Evolutionary conservation across 768 basidiomycete species (phyloP).

Genomic region (Paxillus rubicundulus): DNA sequence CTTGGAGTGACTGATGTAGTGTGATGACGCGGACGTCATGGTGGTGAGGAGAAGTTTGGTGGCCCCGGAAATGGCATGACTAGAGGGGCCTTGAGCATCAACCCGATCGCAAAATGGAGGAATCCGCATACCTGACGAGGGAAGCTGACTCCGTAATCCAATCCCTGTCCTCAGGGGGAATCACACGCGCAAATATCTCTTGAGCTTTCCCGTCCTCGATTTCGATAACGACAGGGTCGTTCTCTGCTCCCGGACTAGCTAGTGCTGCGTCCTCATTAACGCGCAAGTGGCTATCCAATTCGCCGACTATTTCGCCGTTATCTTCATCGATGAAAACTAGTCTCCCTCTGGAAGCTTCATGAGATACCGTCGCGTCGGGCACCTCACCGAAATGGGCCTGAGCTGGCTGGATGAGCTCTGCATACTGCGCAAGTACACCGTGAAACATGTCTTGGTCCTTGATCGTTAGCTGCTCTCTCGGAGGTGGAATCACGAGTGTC

Average conservation of each 20-base stretch:
- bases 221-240: constrained; percentile 71
- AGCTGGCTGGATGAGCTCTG: constrained; percentile 37
- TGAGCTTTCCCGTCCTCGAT: constrained; percentile 50
- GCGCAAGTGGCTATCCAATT: constrained; percentile 55
- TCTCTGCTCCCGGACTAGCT: constrained; percentile 46
- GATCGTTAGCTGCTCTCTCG: constrained; percentile 33
- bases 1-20: constrained; percentile 57
- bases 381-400: constrained; percentile 13
- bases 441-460: constrained; percentile 68
- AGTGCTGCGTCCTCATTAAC: constrained; percentile 62
- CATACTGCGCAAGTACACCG: constrained; percentile 65
- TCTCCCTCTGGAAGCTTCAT: constrained; percentile 43
- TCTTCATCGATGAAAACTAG: constrained; percentile 72
- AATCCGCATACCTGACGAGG: constrained; percentile 37
- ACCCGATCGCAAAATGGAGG: constrained; percentile 31
- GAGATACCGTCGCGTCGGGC: constrained; percentile 35
- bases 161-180: constrained; percentile 67
- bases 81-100: constrained; percentile 24
- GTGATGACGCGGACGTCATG: constrained; percentile 57
- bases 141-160: constrained; percentile 47
- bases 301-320: constrained; percentile 68
- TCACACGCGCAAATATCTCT: constrained; percentile 56
- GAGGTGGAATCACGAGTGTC: constrained; percentile 26
- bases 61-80: constrained; percentile 65
- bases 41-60: constrained; percentile 62